Evolutionary conservation across 495 filamentous ascomycete species (phyloP), one percentile per base, ranked within the genome.

Genomic region (Staphylotrichum longicolle): DNA sequence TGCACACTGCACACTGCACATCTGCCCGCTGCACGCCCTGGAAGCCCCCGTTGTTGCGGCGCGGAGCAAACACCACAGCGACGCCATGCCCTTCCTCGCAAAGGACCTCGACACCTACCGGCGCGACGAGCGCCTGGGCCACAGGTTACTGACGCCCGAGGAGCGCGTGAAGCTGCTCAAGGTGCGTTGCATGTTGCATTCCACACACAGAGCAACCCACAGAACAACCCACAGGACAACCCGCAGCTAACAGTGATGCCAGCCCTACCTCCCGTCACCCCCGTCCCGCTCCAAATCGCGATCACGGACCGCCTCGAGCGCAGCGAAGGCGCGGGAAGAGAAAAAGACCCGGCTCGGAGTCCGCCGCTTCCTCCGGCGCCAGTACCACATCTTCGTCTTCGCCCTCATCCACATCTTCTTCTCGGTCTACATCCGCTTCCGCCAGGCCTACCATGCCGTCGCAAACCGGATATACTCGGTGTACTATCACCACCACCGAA

Each of bases 401-500:
- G 80, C 82, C 49, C 57, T 90, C 44, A 83, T 95, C 54, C 91
- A 97, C 66, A 77, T 86, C 52, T 68, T 96, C 69, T 97, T 96
- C 77, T 89, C 88, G 2, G 78, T 97, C 65, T 92, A 94, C 68
- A 83, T 96, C 51, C 90, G 91, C 39, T 73, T 92, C 49, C 83
- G 93, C 41, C 86, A 88, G 68, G 83, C 85, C 41, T 95, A 90
- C 70, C 89, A 93, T 74, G 85, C 85, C 32, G 78, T 94, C 41
- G 75, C 85, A 50, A 86, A 92, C 70, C 86, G 86, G 34, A 74
- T 92, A 57, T 80, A 91, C 64, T 87, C 91, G 10, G 79, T 98
- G 62, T 80, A 92, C 32, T 89, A 91, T 68, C 90, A 99, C 75
- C 95, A 98, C 73, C 93, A 98, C 74, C 86, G 89, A 48, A 93